phyloP scores from a whole-genome alignment of 352 stramenopile species.

The Pythium folliculosum region DNA sequence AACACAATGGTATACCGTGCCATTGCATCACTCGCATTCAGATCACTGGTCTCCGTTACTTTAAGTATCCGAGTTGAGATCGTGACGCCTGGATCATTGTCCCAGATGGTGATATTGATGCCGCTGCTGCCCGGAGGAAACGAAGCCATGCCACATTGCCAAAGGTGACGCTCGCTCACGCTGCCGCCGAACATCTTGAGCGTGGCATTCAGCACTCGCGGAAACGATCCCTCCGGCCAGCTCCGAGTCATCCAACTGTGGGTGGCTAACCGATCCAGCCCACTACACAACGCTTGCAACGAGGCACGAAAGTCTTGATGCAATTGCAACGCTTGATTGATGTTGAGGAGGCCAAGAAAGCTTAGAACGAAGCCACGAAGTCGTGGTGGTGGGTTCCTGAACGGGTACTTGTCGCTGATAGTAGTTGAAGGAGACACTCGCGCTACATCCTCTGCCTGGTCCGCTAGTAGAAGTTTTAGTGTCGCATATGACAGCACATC shows the following conservation, averaged over 20 bases:
- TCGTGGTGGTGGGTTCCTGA: constrained; percentile 39
- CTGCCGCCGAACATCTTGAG: constrained; percentile 59
- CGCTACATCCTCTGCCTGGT: constrained; percentile 31
- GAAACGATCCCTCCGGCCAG: constrained; percentile 55
- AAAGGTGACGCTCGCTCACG: constrained; percentile 51
- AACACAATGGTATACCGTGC: constrained; percentile 61
- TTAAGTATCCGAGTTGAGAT: constrained; percentile 41
- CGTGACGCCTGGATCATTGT: constrained; percentile 76
- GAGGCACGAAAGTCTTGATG: constrained; percentile 39
- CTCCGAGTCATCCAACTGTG: constrained; percentile 59
- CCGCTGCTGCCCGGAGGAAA: constrained; percentile 45
- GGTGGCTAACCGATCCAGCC: constrained; percentile 54
- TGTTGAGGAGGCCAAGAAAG: constrained; percentile 65
- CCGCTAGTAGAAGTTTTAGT: constrained; percentile 28
- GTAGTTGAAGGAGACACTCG: constrained; percentile 23
- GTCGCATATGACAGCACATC: constrained; percentile 31
- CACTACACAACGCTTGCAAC: constrained; percentile 51
- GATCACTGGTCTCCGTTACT: constrained; percentile 35
- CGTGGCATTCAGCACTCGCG: constrained; percentile 41
- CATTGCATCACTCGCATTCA: not conserved
- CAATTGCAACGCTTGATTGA: constrained; percentile 47
- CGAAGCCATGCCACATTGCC: constrained; percentile 60
- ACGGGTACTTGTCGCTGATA: constrained; percentile 27
- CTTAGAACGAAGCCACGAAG: constrained; percentile 61
- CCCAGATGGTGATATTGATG: constrained; percentile 70